These are phyloP conservation scores for Diatrype stigma DNA, from an alignment of 2,329 filamentous ascomycete species.

Conservation along the genomic window DNA sequence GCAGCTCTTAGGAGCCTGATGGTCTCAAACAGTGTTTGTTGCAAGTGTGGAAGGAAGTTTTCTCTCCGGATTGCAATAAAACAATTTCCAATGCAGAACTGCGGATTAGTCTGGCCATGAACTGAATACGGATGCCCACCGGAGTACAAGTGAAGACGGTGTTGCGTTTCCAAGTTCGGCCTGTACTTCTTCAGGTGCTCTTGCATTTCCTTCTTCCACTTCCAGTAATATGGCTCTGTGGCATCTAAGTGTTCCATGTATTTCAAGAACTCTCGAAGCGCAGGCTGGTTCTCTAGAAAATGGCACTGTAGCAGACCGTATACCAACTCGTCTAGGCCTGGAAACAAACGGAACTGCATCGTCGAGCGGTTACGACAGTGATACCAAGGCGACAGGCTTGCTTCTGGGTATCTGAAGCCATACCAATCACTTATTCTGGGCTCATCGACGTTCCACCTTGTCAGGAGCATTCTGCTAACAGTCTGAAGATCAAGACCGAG, in stretches of 20 bases:
- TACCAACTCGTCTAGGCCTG: conserved; percentile 1
- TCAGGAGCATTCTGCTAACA: conserved; percentile 21
- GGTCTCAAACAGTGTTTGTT: not conserved
- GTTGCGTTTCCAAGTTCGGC: conserved; percentile 4
- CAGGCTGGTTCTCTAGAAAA: conserved; percentile 13
- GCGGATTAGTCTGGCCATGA: conserved; percentile 38
- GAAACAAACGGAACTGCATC: conserved; percentile 6
- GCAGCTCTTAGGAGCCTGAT: not conserved
- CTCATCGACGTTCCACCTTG: conserved; percentile 8
- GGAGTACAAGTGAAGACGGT: conserved; percentile 17
- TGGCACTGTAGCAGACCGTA: conserved; percentile 13
- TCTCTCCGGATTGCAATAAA: conserved; percentile 6
- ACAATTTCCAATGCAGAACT: conserved; percentile 12
- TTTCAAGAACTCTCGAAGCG: conserved; percentile 9
- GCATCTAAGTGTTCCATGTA: not conserved
- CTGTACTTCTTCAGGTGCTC: conserved; percentile 12
- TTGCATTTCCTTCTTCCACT: conserved; percentile 18
- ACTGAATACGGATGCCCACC: conserved; percentile 26
- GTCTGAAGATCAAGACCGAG: conserved; percentile 25
- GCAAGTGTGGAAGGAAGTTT: not conserved
- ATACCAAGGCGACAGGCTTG: not conserved
- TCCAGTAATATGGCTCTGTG: not conserved
- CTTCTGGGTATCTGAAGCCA: not conserved
- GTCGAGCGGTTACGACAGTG: not conserved
- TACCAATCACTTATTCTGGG: not conserved